Conservation (phyloP, 1,284 basidiomycete species). For the Leccinum angustisporum region DNA sequence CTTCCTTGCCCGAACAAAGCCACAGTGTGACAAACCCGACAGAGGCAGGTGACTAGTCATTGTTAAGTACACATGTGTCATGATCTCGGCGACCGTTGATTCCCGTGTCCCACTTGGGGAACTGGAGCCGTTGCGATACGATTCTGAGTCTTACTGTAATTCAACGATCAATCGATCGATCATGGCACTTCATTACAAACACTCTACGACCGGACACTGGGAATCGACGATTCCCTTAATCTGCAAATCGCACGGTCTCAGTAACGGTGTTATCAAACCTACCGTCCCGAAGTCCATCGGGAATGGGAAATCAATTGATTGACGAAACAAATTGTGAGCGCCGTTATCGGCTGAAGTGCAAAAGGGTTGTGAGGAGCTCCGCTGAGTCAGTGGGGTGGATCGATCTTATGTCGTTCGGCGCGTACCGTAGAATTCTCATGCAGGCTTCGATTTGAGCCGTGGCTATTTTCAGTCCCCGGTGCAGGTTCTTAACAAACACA, state of each 20-base stretch:
- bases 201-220: background rate
- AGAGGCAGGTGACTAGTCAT: background rate
- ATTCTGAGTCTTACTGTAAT: background rate
- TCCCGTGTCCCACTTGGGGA: constrained; percentile 5
- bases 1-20: background rate
- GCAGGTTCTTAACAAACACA: background rate
- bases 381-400: background rate
- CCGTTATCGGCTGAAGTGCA: background rate
- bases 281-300: constrained; percentile 4
- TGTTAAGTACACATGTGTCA: no score
- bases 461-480: background rate
- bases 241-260: background rate
- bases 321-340: background rate
- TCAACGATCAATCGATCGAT: background rate
- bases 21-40: background rate
- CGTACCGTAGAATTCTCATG: background rate
- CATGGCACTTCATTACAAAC: background rate
- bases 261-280: constrained; percentile 1
- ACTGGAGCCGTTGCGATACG: background rate
- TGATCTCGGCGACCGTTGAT: background rate
- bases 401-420: background rate
- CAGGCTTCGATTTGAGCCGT: background rate
- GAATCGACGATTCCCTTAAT: background rate
- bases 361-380: background rate
- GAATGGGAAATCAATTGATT: background rate